phyloP scores from a whole-genome alignment of 169 alveolate species.

The Plasmodium fragile region DNA sequence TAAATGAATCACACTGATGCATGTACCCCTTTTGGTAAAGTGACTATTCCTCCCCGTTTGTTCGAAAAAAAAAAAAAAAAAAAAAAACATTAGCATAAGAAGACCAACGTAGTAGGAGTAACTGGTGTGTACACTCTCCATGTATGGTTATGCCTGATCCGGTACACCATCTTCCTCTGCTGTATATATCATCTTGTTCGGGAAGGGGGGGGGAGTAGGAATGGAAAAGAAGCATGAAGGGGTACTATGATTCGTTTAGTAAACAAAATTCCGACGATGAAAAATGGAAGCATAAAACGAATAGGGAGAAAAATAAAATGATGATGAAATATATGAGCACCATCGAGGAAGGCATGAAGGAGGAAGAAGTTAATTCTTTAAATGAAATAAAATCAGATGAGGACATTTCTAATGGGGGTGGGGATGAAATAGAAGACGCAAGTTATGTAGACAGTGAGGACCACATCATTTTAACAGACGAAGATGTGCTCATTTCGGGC shows the following conservation, averaged over 20 bases:
- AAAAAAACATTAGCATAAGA: background rate
- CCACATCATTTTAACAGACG: conserved; percentile 25
- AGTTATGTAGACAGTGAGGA: conserved; percentile 61
- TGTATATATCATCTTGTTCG: background rate
- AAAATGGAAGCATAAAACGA: conserved; percentile 5
- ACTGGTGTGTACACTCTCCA: background rate
- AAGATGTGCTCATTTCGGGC: background rate
- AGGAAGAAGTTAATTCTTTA: background rate
- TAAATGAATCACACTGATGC: background rate
- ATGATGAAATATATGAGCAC: conserved; percentile 36
- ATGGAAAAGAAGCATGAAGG: conserved; percentile 14
- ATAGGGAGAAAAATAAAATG: conserved; percentile 26
- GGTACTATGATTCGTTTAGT: background rate
- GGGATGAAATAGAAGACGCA: conserved; percentile 3
- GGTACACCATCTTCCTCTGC: background rate
- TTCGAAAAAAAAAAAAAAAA: background rate
- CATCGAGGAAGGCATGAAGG: conserved; percentile 35
- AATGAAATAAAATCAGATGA: conserved; percentile 1
- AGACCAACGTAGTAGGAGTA: background rate
- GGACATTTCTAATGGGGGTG: background rate
- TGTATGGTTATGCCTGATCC: background rate
- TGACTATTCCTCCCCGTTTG: background rate
- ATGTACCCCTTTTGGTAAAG: background rate
- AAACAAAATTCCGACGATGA: conserved; percentile 18
- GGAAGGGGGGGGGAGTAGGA: background rate